A percentile compares a stretch with the other conserved stretches of the same genome.
These are phyloP conservation scores for Trametes sanguinea DNA, from an alignment of 768 basidiomycete genomes.

Conservation along the genomic window DNA sequence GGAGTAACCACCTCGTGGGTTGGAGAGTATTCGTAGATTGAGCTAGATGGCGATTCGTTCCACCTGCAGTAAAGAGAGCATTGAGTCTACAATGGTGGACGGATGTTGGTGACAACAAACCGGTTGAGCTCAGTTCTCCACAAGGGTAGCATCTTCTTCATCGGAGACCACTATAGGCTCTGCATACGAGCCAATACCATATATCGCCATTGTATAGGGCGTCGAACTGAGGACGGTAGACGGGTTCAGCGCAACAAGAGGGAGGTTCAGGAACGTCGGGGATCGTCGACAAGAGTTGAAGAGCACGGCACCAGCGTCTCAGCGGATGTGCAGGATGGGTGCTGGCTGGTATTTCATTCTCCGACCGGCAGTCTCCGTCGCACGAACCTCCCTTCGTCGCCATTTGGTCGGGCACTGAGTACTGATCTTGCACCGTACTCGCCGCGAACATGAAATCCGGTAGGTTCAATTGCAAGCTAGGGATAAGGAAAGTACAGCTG, in stretches of 20 bases:
- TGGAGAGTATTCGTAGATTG: neutral
- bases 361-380: neutral
- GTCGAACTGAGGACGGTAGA: neutral
- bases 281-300: too few relatives aligned
- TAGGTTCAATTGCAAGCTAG: too few relatives aligned
- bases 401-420: too few relatives aligned
- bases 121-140: constrained; percentile 27
- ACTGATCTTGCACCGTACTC: too few relatives aligned
- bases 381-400: neutral
- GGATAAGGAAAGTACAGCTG: too few relatives aligned
- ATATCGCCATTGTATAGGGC: constrained; percentile 11
- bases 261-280: too few relatives aligned
- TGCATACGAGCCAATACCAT: constrained; percentile 24
- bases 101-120: neutral
- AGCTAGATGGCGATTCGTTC: neutral
- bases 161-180: constrained; percentile 31
- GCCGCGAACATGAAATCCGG: too few relatives aligned
- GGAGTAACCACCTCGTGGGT: neutral
- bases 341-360: neutral
- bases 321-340: too few relatives aligned
- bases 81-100: too few relatives aligned
- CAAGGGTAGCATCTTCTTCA: constrained; percentile 31
- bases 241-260: neutral
- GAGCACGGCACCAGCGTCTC: too few relatives aligned
- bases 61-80: neutral